Evolutionary conservation across 2,329 filamentous ascomycete genomes (phyloP).

Genomic region (Graphilbum sp.): DNA sequence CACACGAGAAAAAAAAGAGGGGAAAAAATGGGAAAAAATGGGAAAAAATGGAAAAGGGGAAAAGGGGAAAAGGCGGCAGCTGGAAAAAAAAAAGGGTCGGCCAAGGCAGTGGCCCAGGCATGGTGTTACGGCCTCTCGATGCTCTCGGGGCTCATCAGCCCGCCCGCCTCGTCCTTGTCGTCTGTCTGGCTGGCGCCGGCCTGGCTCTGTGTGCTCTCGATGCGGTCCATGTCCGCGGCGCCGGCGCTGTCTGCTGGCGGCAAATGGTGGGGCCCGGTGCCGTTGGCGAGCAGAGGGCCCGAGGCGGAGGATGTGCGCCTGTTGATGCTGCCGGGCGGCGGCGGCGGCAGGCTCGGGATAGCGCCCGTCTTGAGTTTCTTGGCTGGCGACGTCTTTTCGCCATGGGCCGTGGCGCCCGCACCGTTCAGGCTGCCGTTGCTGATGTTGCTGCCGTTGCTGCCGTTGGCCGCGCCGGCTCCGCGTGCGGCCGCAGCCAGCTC

Average conservation of each 20-base stretch:
- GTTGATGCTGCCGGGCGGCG: neutral
- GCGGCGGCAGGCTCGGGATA: slow-evolving; percentile 3
- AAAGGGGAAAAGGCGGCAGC: neutral
- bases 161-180: neutral
- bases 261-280: neutral
- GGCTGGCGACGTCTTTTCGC: slow-evolving; percentile 22
- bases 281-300: too few relatives aligned
- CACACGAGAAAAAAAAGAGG: neutral
- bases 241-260: neutral
- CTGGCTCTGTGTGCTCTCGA: neutral
- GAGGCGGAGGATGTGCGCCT: too few relatives aligned
- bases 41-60: neutral
- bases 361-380: slow-evolving; percentile 35
- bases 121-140: neutral
- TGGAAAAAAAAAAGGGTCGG: neutral
- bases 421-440: slow-evolving; percentile 10
- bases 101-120: neutral
- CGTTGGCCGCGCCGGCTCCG: slow-evolving; percentile 7
- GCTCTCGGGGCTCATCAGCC: neutral
- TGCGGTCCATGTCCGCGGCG: neutral
- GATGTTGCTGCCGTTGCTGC: neutral
- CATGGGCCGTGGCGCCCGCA: too few relatives aligned
- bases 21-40: neutral
- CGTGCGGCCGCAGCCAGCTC: slow-evolving; percentile 10
- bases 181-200: neutral